A percentile compares a stretch with the other conserved stretches of the same genome.
Conservation (phyloP, 148 eudicot genomes). For the Pouteria glomerata region DNA sequence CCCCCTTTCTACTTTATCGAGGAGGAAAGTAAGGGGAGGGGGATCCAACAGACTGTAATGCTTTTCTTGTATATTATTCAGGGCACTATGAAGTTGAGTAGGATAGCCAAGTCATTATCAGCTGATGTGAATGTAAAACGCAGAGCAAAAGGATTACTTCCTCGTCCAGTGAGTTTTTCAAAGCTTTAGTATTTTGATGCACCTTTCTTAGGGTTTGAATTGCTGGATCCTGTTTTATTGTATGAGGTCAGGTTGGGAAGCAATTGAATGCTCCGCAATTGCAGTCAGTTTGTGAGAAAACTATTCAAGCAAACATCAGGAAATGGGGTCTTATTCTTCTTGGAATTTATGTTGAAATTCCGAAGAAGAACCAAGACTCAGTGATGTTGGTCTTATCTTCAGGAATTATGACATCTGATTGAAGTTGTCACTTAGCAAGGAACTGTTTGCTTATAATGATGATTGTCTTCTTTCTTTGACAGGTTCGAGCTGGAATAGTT, state of each 20-base stretch:
- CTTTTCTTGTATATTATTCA: conserved; percentile 30
- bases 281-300: not conserved
- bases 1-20: not conserved
- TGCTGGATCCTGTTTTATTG: not conserved
- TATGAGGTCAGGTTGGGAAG: not conserved
- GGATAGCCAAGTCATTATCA: conserved; percentile 81
- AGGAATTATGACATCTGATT: not conserved
- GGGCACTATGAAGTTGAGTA: conserved; percentile 87
- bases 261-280: not conserved
- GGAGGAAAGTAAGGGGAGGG: not conserved
- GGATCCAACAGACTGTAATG: not conserved
- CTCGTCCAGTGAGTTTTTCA: conserved; percentile 69
- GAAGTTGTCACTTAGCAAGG: no score
- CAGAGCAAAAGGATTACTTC: conserved; percentile 78
- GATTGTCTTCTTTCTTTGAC: conserved; percentile 21
- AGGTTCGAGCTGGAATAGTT: conserved; percentile 98
- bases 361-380: not conserved
- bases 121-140: conserved; percentile 83
- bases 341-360: not conserved
- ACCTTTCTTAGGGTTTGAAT: not conserved
- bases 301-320: not conserved
- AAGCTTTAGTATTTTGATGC: not conserved
- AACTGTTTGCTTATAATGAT: not conserved
- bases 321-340: not conserved
- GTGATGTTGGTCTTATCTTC: not conserved